phyloP scores from a whole-genome alignment of 768 basidiomycete species.

The Rhodotorula graminis region DNA sequence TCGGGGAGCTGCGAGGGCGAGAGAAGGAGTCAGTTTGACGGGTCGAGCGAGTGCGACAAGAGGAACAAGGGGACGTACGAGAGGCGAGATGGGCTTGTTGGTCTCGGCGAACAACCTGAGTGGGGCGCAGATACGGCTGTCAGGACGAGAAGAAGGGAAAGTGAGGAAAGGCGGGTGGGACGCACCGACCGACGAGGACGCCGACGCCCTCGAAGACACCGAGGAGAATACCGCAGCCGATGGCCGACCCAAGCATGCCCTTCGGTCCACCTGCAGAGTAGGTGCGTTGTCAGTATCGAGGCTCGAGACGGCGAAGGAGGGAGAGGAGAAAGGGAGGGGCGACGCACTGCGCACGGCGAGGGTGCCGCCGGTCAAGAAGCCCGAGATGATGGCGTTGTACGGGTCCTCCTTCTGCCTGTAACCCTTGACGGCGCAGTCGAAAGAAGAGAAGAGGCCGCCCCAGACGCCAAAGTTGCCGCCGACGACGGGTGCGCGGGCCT shows the following conservation, averaged over 20 bases:
- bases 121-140: too few species aligned
- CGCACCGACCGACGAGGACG: conserved; percentile 69
- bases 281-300: neutral
- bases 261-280: conserved; percentile 71
- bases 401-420: conserved; percentile 49
- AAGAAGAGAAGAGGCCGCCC: conserved; percentile 95
- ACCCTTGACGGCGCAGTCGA: conserved; percentile 90
- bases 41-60: neutral
- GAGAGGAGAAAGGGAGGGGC: neutral
- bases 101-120: conserved; percentile 35
- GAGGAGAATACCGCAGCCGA: conserved; percentile 91
- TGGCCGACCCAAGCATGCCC: conserved; percentile 83
- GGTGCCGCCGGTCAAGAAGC: conserved; percentile 97
- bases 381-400: conserved; percentile 97
- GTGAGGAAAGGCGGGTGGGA: neutral
- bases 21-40: neutral
- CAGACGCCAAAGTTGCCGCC: conserved; percentile 69
- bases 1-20: conserved; percentile 10
- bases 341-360: conserved; percentile 84
- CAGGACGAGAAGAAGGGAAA: neutral
- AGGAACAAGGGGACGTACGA: neutral
- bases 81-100: conserved; percentile 37
- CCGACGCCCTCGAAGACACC: conserved; percentile 94
- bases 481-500: conserved; percentile 94
- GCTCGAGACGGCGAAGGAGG: conserved; percentile 1